Evolutionary conservation across 2,329 filamentous ascomycete genomes (phyloP), one percentile per base, ranked within the genome.

Genomic region (Didymella exigua): DNA sequence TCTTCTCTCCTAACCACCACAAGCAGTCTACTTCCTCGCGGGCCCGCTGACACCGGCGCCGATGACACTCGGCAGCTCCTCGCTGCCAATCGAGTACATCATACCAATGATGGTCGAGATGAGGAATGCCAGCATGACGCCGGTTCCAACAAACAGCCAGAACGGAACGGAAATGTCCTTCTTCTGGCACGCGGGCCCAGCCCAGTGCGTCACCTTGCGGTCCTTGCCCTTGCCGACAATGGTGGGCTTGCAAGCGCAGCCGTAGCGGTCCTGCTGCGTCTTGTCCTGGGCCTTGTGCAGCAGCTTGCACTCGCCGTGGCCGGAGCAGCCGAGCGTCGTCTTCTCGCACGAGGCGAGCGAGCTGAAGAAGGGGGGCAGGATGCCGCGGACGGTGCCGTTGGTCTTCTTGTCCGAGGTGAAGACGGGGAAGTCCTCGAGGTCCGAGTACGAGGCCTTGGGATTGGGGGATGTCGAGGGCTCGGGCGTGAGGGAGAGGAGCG

Each of bases 21-120:
- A 1, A 21, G 2, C 10, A 3, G 18, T 29, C 59, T 71, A 81
- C 65, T 80, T 78, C 53, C 71, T 73, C 23, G 69, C 63, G 45
- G 87, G 82, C 54, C 86, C 85, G 61, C 89, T 90, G 31, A 99
- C 93, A 60, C 95, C 95, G 42, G 95, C 95, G n/a, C 92, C 91
- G 75, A 99, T 93, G 8, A 99, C 93, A 66, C 92, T 92, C 0
- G 95, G 95, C 61, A 98, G 81, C 77, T 92, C 89, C 79, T 96
- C 87, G 73, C 89, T 85, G 29, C 93, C 95, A 68, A 98, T 90
- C 59, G 81, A 87, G 76, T 89, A 95, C 49, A 99, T 76, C 81
- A 96, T 79, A 5, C 88, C 86, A 65, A 98, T 87, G 10, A 86
- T 86, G 72, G 89, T 87, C 31, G 81, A 82, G 24, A 96, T 77